These are phyloP conservation scores for Papiliotrema laurentii DNA, from an alignment of 1,284 basidiomycete genomes.

Conservation along the genomic window DNA sequence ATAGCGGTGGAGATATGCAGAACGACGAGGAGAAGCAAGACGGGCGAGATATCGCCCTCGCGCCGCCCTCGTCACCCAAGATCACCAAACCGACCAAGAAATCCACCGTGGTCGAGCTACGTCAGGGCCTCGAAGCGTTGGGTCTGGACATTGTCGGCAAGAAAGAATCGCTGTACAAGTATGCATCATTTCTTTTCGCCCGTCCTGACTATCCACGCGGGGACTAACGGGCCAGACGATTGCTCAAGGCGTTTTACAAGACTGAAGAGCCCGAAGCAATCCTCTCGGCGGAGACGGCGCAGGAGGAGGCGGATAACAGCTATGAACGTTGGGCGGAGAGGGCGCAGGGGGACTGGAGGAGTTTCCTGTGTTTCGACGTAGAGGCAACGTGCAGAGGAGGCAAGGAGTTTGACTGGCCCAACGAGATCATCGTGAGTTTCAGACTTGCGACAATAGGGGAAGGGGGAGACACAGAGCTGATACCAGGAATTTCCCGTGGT, in stretches of 20 bases:
- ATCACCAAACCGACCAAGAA: conserved; percentile 30
- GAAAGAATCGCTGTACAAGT: conserved; percentile 46
- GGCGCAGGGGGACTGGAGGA: conserved; percentile 33
- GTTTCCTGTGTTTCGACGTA: conserved; percentile 56
- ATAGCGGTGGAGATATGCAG: no score
- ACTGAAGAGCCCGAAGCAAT: background rate
- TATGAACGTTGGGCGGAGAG: background rate
- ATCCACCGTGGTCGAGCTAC: conserved; percentile 33
- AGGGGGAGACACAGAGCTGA: conserved; percentile 1
- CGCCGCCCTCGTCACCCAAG: background rate
- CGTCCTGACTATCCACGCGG: background rate
- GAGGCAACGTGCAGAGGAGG: conserved; percentile 79
- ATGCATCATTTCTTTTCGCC: background rate
- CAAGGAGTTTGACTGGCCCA: conserved; percentile 68
- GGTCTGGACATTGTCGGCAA: conserved; percentile 42
- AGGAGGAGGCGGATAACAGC: background rate
- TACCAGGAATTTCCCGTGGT: conserved; percentile 56
- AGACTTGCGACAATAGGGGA: background rate
- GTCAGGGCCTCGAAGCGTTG: conserved; percentile 23
- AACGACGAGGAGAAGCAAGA: background rate
- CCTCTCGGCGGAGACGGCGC: background rate
- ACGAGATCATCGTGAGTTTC: conserved; percentile 81
- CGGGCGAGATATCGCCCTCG: no score
- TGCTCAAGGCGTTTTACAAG: conserved; percentile 3
- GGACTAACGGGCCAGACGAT: background rate